phyloP scores from a whole-genome alignment of 2,329 filamentous ascomycete genomes.

The Decorospora gaudefroyi region DNA sequence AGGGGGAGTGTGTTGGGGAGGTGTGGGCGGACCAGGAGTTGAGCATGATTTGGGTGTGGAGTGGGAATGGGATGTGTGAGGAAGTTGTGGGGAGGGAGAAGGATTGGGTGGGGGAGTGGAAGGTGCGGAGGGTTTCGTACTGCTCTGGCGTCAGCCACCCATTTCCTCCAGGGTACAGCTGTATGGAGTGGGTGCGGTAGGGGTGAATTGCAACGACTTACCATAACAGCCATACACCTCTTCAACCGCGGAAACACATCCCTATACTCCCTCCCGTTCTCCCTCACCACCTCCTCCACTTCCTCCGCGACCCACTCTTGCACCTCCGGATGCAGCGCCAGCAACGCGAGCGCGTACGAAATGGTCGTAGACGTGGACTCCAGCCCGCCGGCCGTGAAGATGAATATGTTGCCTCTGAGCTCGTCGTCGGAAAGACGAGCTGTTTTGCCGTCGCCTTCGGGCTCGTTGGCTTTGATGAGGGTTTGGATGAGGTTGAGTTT shows the following conservation, averaged over 20 bases:
- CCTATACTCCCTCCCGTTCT: conserved; percentile 42
- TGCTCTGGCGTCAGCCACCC: neutral
- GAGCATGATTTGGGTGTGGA: conserved; percentile 20
- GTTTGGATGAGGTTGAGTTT: conserved; percentile 39
- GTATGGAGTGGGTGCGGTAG: neutral
- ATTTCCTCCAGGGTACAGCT: neutral
- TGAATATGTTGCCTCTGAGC: conserved; percentile 40
- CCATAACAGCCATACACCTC: conserved; percentile 56
- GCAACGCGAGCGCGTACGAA: conserved; percentile 54
- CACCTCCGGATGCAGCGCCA: conserved; percentile 54
- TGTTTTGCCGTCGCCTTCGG: neutral
- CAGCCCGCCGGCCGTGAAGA: conserved; percentile 38
- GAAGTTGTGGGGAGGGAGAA: neutral
- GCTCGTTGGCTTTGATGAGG: conserved; percentile 30
- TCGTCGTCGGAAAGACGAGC: conserved; percentile 25
- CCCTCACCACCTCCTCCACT: conserved; percentile 46
- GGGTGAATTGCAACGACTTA: conserved; percentile 23
- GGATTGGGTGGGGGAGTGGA: conserved; percentile 27
- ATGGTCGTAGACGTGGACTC: conserved; percentile 54
- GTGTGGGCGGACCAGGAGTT: conserved; percentile 36
- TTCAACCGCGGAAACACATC: conserved; percentile 51
- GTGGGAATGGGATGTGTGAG: conserved; percentile 15
- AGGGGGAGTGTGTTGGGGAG: conserved; percentile 34
- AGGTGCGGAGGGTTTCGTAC: conserved; percentile 40
- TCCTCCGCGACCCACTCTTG: conserved; percentile 60